Evolutionary conservation across 345 rosid genomes (phyloP), one percentile per base, ranked within the genome.

Genomic region (Triadica sebifera): DNA sequence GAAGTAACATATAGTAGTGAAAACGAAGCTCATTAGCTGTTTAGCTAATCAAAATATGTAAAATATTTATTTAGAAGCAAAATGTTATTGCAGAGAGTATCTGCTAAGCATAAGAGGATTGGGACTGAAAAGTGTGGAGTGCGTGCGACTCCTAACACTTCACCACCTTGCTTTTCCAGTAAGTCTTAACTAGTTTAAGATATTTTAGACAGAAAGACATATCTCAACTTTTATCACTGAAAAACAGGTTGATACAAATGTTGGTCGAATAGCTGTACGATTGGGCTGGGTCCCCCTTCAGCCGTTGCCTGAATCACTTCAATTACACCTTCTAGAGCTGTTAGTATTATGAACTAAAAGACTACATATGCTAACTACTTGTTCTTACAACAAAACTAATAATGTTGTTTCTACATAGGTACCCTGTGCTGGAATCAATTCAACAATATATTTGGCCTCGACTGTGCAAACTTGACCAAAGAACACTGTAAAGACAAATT

Each of bases 241-340:
- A 43, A 6, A 43, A 43, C 82, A 79, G 82, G 82, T 79, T 65
- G 82, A 79, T 69, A 79, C 82, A 24, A 79, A 79, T 75, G 82
- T 79, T 56, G 82, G 79, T 50, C 76, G 82, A 2, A 79, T 79
- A 70, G 82, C 82, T 38, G 82, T 79, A 20, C 58, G 82, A 59
- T 56, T 79, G 22, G 82, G 82, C 20, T 79, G 82, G 82, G 82
- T 79, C 39, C 82, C 82, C 20, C 82, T 79, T 70, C 79, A 79
- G 63, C 82, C 82, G 50, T 61, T 79, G 38, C 82, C 82, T 13
- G 82, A 79, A 58, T 75, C 79, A 19, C 79, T 75, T 65, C 82
- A 75, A 51, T 52, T 79, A 63, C 82, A 79, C 73, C 82, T 79
- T 38, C 69, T 79, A 45, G 82, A 79, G 68, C 59, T 79, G 82